phyloP scores from a whole-genome alignment of 495 filamentous ascomycete species.

The Astrothelium subdiscretum region DNA sequence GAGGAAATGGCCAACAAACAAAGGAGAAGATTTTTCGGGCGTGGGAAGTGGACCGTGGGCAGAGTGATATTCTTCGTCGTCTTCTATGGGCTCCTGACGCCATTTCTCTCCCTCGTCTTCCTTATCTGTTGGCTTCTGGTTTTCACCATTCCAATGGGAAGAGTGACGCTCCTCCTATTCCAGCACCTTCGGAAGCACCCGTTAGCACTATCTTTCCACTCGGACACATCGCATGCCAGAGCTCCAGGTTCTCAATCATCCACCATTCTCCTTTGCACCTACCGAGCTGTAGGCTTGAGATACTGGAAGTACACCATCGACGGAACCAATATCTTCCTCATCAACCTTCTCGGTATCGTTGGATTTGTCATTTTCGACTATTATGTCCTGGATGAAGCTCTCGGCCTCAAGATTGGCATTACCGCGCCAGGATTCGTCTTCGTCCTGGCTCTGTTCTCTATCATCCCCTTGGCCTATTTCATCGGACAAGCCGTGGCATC shows the following conservation, averaged over 20 bases:
- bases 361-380: slow-evolving; percentile 90
- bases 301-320: slow-evolving; percentile 99
- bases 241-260: slow-evolving; percentile 56
- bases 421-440: slow-evolving; percentile 81
- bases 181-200: slow-evolving; percentile 90
- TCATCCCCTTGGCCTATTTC: slow-evolving; percentile 97
- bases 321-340: slow-evolving; percentile 96
- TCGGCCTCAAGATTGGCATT: slow-evolving; percentile 57
- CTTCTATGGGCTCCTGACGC: slow-evolving; percentile 90
- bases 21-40: slow-evolving; percentile 85
- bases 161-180: slow-evolving; percentile 79
- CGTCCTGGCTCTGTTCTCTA: slow-evolving; percentile 69
- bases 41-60: slow-evolving; percentile 89
- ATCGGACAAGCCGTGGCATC: slow-evolving; percentile 99
- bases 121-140: slow-evolving; percentile 90
- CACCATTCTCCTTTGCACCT: slow-evolving; percentile 90
- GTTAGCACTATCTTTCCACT: slow-evolving; percentile 83
- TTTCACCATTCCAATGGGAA: slow-evolving; percentile 98
- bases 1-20: slow-evolving; percentile 43
- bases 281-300: slow-evolving; percentile 82
- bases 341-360: slow-evolving; percentile 87
- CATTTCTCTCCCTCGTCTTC: slow-evolving; percentile 76
- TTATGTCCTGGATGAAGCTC: slow-evolving; percentile 52
- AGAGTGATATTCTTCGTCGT: slow-evolving; percentile 91
- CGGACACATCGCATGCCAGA: slow-evolving; percentile 65